Percentiles rank a stretch among this genome's conserved stretches.
Evolutionary conservation across 2,329 filamentous ascomycete genomes (phyloP).

Genomic region (Grosmannia penicillata): DNA sequence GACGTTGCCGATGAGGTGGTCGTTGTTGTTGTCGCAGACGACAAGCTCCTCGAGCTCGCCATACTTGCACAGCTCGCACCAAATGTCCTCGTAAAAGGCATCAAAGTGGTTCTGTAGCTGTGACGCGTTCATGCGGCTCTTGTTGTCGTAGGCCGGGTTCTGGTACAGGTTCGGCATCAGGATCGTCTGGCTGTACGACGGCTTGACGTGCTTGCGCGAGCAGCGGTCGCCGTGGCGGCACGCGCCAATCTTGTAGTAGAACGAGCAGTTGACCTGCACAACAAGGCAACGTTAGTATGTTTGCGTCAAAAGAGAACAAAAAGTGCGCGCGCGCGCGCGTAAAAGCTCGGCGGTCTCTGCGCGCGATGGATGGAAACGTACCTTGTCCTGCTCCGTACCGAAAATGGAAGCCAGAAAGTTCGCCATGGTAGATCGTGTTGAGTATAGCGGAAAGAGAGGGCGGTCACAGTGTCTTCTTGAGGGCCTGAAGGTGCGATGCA

Average conservation of each 20-base stretch:
- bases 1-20: slow-evolving; percentile 96
- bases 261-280: slow-evolving; percentile 75
- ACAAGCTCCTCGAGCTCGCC: slow-evolving; percentile 95
- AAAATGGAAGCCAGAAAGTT: slow-evolving; percentile 99
- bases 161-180: slow-evolving; percentile 98
- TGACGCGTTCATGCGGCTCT: slow-evolving; percentile 89
- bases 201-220: slow-evolving; percentile 97
- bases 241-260: slow-evolving; percentile 99
- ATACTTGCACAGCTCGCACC: slow-evolving; percentile 99
- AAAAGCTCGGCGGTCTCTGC: not conserved
- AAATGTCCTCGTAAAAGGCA: slow-evolving; percentile 98
- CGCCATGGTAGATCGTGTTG: slow-evolving; percentile 47
- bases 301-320: not conserved
- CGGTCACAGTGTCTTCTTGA: too few relatives aligned
- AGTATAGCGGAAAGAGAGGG: not conserved
- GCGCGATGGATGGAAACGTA: slow-evolving; percentile 10
- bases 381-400: slow-evolving; percentile 96
- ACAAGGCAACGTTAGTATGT: not conserved
- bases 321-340: not conserved
- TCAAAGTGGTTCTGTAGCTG: slow-evolving; percentile 99
- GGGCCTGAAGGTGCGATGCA: not conserved
- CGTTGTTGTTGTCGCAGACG: slow-evolving; percentile 99
- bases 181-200: slow-evolving; percentile 93
- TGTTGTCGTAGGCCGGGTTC: slow-evolving; percentile 92
- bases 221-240: slow-evolving; percentile 97